Evolutionary conservation across 495 filamentous ascomycete genomes (phyloP), one percentile per base, ranked within the genome.

Genomic region (Penicillium maclennaniae): DNA sequence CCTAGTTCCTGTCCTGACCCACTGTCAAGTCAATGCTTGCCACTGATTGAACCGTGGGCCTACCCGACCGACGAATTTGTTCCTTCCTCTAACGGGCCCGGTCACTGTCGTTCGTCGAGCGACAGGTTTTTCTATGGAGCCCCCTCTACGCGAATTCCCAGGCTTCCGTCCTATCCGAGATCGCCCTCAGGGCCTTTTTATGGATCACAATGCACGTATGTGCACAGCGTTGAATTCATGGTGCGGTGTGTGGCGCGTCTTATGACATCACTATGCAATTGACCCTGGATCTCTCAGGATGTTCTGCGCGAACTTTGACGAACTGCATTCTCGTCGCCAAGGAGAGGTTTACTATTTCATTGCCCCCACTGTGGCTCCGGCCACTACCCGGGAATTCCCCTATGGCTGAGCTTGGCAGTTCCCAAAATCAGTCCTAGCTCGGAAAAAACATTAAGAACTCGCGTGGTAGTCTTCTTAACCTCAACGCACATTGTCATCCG

Each of bases 1-100:
- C 38, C 36, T 51, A 54, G 60, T 56, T 51, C 53, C 56, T 62
- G 53, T 47, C 53, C 53, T 62, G 60, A 55, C 47, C 56, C 56
- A 59, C 56, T 38, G 20, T 3, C 15, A 9, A 17, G 12, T 61
- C 54, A 39, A 65, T 59, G 57, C 26, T 19, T 27, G 38, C 40
- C 21, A 44, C 31, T 49, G 45, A 54, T 54, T 49, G 52, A 54
- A 19, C 45, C 38, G 19, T 38, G 27, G 52, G 12, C 16, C 27
- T 26, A 12, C 44, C 19, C 25, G 43, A 37, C 37, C 23, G 37
- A 54, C 25, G 10, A 25, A 25, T 42, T 28, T 16, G 51, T 43
- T 37, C 2, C 45, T 48, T 38, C 39, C 2, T 3, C 37, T 42
- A 47, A 42, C 43, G 14, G 48, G 44, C 3, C 15, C 37, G 17